Percentiles rank a stretch among this genome's conserved stretches.
phyloP scores from a whole-genome alignment of 495 filamentous ascomycete genomes.

The Penicillium simplicissimum region DNA sequence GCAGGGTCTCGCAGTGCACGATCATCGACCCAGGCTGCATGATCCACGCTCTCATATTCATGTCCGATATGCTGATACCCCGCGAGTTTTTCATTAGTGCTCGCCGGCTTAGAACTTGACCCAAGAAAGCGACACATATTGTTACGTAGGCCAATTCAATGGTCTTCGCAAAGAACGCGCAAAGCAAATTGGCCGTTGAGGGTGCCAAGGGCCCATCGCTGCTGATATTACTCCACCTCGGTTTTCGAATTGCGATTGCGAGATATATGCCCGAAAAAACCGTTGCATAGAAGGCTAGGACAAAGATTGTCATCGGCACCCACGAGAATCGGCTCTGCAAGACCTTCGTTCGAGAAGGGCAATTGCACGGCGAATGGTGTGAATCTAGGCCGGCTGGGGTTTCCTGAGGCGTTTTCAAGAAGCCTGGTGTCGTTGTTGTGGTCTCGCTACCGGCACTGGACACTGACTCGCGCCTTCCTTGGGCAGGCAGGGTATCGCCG shows the following conservation, averaged over 20 bases:
- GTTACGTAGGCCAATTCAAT: slow-evolving; percentile 78
- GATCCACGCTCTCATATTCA: slow-evolving; percentile 64
- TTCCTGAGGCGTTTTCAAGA: slow-evolving; percentile 18
- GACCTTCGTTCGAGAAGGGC: slow-evolving; percentile 26
- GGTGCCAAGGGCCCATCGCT: slow-evolving; percentile 48
- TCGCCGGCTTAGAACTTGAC: slow-evolving; percentile 67
- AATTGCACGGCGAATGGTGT: slow-evolving; percentile 11
- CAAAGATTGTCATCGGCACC: slow-evolving; percentile 57
- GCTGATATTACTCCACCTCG: slow-evolving; percentile 56
- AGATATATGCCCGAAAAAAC: slow-evolving; percentile 66
- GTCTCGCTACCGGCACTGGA: slow-evolving; percentile 6
- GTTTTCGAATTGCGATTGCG: slow-evolving; percentile 55
- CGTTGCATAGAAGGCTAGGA: slow-evolving; percentile 67
- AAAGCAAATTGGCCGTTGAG: slow-evolving; percentile 60
- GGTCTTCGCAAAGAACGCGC: slow-evolving; percentile 65
- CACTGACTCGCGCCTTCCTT: slow-evolving; percentile 10
- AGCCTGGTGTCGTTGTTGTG: slow-evolving; percentile 14
- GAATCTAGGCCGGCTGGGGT: slow-evolving; percentile 6
- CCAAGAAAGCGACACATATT: slow-evolving; percentile 71
- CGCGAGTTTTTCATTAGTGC: slow-evolving; percentile 54
- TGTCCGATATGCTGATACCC: slow-evolving; percentile 71
- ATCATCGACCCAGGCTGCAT: slow-evolving; percentile 66
- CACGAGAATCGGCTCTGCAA: slow-evolving; percentile 50
- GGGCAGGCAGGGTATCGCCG: slow-evolving; percentile 13
- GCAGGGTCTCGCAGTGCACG: slow-evolving; percentile 62